Conservation (phyloP, 2,329 filamentous ascomycete species). For the Pseudogymnoascus sp. region DNA sequence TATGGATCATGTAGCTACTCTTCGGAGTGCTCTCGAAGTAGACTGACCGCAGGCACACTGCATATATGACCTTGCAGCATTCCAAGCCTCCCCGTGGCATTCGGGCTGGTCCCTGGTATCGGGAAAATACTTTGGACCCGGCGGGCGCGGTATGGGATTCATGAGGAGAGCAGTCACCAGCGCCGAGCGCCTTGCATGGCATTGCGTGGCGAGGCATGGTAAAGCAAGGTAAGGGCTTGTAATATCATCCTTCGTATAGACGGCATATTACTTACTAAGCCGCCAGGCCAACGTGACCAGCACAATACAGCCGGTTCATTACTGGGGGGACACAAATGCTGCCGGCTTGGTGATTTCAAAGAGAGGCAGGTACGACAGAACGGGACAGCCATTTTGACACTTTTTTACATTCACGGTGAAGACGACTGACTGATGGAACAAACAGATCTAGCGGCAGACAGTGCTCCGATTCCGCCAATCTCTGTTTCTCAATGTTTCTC, state of each 20-base stretch:
- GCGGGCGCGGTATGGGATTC: neutral
- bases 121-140: neutral
- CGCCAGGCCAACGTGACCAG: neutral
- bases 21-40: neutral
- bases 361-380: neutral
- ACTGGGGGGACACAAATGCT: neutral
- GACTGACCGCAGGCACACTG: neutral
- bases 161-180: neutral
- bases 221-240: neutral
- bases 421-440: neutral
- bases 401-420: neutral
- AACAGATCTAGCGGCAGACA: neutral
- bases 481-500: neutral
- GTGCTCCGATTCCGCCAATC: neutral
- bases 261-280: neutral
- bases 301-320: neutral
- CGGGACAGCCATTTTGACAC: neutral
- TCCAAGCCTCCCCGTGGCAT: neutral
- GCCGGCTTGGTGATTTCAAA: neutral
- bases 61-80: neutral
- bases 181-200: neutral
- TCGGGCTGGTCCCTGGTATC: conserved; percentile 5
- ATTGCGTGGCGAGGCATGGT: neutral
- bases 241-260: neutral
- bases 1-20: neutral